Evolutionary conservation across 1,284 basidiomycete species (phyloP).

Genomic region (Trichosporon faecale): DNA sequence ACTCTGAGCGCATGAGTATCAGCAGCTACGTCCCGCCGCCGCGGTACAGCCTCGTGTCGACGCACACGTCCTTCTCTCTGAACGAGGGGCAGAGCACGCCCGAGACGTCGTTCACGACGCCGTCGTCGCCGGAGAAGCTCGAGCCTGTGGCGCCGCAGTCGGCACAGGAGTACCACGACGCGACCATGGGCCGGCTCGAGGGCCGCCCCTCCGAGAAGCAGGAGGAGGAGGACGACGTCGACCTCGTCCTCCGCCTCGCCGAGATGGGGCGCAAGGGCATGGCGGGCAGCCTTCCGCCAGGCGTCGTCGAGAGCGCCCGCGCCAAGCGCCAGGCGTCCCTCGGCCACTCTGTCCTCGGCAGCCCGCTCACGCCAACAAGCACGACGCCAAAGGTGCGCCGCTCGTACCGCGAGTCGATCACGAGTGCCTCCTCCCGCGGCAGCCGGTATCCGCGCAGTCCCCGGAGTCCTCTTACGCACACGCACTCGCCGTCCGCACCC

Average conservation of each 20-base stretch:
- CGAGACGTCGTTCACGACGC: neutral
- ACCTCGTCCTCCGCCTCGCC: constrained; percentile 8
- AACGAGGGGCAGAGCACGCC: constrained; percentile 5
- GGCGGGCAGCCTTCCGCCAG: neutral
- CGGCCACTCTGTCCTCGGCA: neutral
- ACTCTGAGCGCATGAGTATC: neutral
- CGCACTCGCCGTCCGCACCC: neutral
- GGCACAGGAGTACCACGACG: neutral
- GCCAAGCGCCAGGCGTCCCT: constrained; percentile 3
- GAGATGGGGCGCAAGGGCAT: constrained; percentile 10
- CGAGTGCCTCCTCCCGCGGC: neutral
- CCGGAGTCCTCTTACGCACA: neutral
- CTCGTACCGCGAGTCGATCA: constrained; percentile 6
- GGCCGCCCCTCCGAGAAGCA: neutral
- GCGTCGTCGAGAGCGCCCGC: constrained; percentile 1
- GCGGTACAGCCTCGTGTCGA: neutral
- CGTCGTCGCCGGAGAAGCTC: constrained; percentile 1
- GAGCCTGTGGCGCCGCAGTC: neutral
- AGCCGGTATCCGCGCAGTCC: neutral
- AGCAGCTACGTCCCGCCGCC: neutral
- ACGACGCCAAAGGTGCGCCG: neutral
- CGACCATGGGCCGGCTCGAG: constrained; percentile 6
- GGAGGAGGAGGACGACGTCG: neutral
- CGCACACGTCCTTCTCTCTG: neutral
- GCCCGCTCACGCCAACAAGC: neutral